Conservation (phyloP, 176 grass and related monocot genomes). For the Eleusine indica region DNA sequence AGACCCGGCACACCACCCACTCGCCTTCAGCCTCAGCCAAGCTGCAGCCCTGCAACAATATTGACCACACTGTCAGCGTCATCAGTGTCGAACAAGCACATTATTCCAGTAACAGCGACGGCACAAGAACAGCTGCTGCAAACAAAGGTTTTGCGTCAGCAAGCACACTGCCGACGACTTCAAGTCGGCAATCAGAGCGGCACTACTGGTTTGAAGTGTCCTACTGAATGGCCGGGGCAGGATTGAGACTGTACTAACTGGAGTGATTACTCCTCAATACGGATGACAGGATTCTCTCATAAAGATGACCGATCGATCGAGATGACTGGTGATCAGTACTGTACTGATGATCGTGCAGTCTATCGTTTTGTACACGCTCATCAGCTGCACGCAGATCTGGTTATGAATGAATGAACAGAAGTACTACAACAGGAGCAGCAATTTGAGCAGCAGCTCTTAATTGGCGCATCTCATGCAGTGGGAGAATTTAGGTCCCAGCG, state of each 20-base stretch:
- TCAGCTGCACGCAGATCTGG: not conserved
- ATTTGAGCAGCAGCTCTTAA: not conserved
- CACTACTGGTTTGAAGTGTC: not conserved
- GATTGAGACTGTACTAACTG: not conserved
- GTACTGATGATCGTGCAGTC: conserved; percentile 1
- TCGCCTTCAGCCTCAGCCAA: conserved; percentile 42
- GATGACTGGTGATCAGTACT: not conserved
- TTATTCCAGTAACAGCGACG: not conserved
- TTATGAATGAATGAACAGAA: not conserved
- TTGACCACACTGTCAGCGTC: not conserved
- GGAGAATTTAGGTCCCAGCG: not conserved
- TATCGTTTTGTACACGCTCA: not conserved
- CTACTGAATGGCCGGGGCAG: not conserved
- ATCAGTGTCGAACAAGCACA: not conserved
- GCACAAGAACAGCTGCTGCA: not conserved
- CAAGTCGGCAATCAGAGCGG: conserved; percentile 3
- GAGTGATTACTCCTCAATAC: not conserved
- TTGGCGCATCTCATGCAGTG: conserved; percentile 1
- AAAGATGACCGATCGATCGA: not conserved
- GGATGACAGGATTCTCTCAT: conserved; percentile 3
- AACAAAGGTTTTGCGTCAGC: not conserved
- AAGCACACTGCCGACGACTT: not conserved
- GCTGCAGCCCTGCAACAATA: conserved; percentile 41
- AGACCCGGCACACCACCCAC: conserved; percentile 85
- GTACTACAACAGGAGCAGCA: not conserved